These are phyloP conservation scores for Lachancea cidri DNA, from an alignment of 805 yeast species.

Conservation along the genomic window DNA sequence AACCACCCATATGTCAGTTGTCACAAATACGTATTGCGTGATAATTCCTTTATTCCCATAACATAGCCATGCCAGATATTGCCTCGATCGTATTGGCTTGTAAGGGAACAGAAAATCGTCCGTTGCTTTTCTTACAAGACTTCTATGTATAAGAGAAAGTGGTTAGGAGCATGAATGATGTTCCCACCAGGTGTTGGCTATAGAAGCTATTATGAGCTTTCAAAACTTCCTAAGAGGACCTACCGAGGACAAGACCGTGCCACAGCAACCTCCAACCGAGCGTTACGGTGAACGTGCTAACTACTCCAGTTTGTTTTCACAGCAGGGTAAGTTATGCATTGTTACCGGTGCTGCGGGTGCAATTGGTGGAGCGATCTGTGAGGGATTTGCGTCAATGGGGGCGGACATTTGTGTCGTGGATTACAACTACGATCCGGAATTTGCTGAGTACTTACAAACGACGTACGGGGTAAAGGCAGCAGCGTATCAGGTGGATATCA, in stretches of 20 bases:
- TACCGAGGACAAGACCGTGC: constrained; percentile 11
- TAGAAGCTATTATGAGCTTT: constrained; percentile 17
- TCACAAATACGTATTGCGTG: neutral
- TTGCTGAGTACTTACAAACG: constrained; percentile 16
- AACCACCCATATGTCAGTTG: no score
- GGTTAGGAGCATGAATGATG: no score
- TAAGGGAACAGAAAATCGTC: neutral
- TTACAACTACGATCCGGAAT: constrained; percentile 13
- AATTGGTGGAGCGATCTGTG: constrained; percentile 76
- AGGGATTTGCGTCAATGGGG: constrained; percentile 81
- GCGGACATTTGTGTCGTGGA: constrained; percentile 38
- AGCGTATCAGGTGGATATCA: constrained; percentile 43
- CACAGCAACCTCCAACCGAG: constrained; percentile 17
- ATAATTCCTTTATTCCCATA: neutral
- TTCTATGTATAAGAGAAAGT: neutral
- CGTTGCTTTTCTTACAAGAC: neutral
- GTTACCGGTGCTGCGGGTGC: constrained; percentile 86
- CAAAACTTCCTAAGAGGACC: constrained; percentile 14
- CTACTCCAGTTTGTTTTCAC: constrained; percentile 59
- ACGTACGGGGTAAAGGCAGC: constrained; percentile 56
- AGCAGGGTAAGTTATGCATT: constrained; percentile 76
- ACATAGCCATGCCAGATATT: neutral
- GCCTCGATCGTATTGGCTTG: neutral
- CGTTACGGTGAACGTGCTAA: constrained; percentile 11
- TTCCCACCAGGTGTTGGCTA: no score